Percentiles rank a stretch among this genome's conserved stretches.
Conservation (phyloP, 169 alveolate species). For the Plasmodium sp. region DNA sequence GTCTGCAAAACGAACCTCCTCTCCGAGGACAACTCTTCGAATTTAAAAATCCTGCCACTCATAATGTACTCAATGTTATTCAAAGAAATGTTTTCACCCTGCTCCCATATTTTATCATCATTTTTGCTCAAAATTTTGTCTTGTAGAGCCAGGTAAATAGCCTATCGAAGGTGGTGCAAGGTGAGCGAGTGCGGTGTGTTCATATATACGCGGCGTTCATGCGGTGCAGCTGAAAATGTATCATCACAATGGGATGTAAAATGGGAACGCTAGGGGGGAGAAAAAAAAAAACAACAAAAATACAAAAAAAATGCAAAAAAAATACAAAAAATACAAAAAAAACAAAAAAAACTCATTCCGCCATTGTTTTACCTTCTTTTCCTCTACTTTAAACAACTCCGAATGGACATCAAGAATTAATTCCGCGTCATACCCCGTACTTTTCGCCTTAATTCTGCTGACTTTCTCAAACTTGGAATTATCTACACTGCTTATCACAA, state of each 20-base stretch:
- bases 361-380: constrained; percentile 81
- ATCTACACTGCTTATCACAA: constrained; percentile 89
- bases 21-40: constrained; percentile 93
- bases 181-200: constrained; percentile 71
- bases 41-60: constrained; percentile 92
- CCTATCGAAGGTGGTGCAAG: constrained; percentile 75
- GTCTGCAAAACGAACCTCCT: constrained; percentile 78
- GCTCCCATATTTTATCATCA: constrained; percentile 58
- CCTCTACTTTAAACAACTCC: constrained; percentile 89
- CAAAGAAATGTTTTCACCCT: constrained; percentile 74
- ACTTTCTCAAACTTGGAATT: constrained; percentile 92
- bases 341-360: not conserved
- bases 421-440: constrained; percentile 94
- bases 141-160: constrained; percentile 80
- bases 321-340: too few relatives aligned
- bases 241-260: not conserved
- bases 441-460: constrained; percentile 90
- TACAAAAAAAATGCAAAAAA: not conserved
- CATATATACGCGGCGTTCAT: not conserved
- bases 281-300: too few relatives aligned
- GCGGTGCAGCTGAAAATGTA: not conserved
- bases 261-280: not conserved
- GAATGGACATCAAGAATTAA: constrained; percentile 90
- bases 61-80: constrained; percentile 91
- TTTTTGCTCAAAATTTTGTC: constrained; percentile 49